phyloP scores from a whole-genome alignment of 1,284 basidiomycete genomes.

The Microbotryum saponariae region DNA sequence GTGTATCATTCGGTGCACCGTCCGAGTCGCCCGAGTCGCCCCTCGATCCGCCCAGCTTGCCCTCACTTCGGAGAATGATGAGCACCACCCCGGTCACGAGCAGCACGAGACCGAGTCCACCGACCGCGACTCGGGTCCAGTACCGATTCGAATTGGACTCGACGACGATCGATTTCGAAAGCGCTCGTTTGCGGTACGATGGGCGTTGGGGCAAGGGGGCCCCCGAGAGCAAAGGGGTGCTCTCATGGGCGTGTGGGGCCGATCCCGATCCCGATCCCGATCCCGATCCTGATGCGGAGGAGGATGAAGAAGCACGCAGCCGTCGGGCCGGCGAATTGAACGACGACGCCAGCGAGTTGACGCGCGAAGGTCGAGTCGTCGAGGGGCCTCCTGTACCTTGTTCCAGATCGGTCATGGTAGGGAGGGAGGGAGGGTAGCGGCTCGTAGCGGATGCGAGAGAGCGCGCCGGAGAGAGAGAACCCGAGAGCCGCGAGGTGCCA shows the following conservation, averaged over 20 bases:
- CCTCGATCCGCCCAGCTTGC: not conserved
- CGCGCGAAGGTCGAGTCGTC: too few relatives aligned
- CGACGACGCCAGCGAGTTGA: too few relatives aligned
- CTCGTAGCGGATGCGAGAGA: too few relatives aligned
- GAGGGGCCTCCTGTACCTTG: too few relatives aligned
- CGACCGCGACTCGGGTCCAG: not conserved
- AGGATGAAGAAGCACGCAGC: too few relatives aligned
- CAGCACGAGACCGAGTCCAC: conserved; percentile 4
- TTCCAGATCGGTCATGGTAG: too few relatives aligned
- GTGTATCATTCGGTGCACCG: conserved; percentile 15
- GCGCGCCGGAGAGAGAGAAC: too few relatives aligned
- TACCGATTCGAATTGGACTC: conserved; percentile 1
- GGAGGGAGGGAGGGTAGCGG: too few relatives aligned
- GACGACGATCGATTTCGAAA: conserved; percentile 17
- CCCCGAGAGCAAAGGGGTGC: conserved; percentile 7
- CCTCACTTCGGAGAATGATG: conserved; percentile 17
- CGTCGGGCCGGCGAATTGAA: too few relatives aligned
- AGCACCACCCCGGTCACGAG: conserved; percentile 18
- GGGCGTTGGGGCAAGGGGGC: not conserved
- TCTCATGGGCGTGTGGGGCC: not conserved
- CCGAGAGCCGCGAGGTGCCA: too few relatives aligned
- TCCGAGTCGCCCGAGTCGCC: not conserved
- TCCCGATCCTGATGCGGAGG: too few relatives aligned
- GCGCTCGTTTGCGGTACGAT: conserved; percentile 23
- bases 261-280: too few relatives aligned